Conservation (phyloP, 129 eudicot species). For the Artemisia argyi region DNA sequence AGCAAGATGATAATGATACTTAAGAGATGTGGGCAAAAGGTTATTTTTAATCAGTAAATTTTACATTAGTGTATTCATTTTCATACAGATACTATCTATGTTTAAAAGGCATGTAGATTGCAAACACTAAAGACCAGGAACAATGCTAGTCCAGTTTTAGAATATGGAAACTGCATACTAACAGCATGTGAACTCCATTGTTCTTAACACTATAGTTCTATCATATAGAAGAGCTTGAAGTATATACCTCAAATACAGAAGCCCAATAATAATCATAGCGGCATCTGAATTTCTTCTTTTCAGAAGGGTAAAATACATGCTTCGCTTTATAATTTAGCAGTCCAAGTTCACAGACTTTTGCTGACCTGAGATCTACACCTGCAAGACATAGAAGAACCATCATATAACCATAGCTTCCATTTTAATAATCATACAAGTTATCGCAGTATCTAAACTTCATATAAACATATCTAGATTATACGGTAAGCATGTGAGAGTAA, state of each 20-base stretch:
- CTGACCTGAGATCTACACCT: conserved; percentile 94
- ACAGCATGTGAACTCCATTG: background rate
- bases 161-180: background rate
- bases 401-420: conserved; percentile 10
- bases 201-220: background rate
- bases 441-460: conserved; percentile 3
- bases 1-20: background rate
- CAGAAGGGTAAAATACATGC: conserved; percentile 83
- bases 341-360: conserved; percentile 97
- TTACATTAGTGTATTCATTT: conserved; percentile 4
- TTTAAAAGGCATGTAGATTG: background rate
- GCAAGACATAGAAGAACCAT: conserved; percentile 32
- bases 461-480: background rate
- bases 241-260: conserved; percentile 82
- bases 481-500: background rate
- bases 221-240: conserved; percentile 7
- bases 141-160: background rate
- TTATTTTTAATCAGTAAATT: background rate
- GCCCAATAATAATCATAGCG: conserved; percentile 99
- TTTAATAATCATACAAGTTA: conserved; percentile 7
- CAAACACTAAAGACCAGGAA: background rate
- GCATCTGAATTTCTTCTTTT: conserved; percentile 86
- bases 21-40: background rate
- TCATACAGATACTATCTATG: background rate
- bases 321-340: conserved; percentile 88